phyloP scores from a whole-genome alignment of 73 alveolate species.

The Durusdinium trenchii region DNA sequence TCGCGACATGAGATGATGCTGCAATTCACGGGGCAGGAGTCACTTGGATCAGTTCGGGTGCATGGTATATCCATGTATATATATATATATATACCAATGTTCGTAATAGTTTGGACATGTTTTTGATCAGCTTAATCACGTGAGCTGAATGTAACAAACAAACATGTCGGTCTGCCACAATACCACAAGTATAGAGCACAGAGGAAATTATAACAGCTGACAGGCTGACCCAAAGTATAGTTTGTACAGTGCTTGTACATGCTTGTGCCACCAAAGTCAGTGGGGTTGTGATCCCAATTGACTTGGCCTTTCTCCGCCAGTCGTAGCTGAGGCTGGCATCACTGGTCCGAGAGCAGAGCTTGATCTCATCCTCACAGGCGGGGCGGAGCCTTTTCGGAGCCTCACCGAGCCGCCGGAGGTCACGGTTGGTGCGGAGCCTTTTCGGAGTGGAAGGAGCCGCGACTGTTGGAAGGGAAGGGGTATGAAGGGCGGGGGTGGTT shows the following conservation, averaged over 20 bases:
- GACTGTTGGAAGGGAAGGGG: too few relatives aligned
- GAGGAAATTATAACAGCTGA: background rate
- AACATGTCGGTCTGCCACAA: background rate
- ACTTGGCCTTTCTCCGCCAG: background rate
- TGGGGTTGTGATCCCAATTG: background rate
- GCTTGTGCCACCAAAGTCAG: background rate
- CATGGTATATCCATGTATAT: background rate
- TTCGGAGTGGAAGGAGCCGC: too few relatives aligned
- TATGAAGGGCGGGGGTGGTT: too few relatives aligned
- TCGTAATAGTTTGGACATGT: background rate
- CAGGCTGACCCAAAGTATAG: too few relatives aligned
- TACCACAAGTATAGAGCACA: background rate
- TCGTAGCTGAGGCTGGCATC: background rate
- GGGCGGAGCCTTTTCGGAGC: too few relatives aligned
- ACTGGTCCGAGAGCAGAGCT: constrained; percentile 39
- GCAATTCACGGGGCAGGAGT: constrained; percentile 56
- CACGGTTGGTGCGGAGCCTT: too few relatives aligned
- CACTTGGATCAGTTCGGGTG: background rate
- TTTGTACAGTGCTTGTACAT: background rate
- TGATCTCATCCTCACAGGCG: constrained; percentile 20
- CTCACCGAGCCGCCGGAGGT: too few relatives aligned
- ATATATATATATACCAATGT: too few relatives aligned
- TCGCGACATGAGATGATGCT: constrained; percentile 84
- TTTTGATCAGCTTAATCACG: background rate
- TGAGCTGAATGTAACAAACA: background rate